A percentile compares a stretch with the other conserved stretches of the same genome.
Evolutionary conservation across 371 early-diverging fungal species (phyloP).

Genomic region (Mucor sp.): DNA sequence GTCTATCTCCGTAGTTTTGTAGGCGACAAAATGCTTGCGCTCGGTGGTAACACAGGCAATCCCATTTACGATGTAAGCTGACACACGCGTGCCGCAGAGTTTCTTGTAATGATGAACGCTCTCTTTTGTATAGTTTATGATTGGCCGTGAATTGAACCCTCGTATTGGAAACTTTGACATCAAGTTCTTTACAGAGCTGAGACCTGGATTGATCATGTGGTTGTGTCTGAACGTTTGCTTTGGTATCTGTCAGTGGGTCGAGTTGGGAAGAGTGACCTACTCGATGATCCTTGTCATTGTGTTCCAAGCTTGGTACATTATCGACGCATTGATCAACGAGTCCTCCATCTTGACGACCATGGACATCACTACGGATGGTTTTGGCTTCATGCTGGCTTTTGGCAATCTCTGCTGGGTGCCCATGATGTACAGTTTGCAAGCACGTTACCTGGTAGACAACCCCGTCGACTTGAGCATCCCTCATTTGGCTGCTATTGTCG

Average conservation of each 20-base stretch:
- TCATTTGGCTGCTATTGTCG: constrained; percentile 49
- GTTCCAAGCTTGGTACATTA: constrained; percentile 82
- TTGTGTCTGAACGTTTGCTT: constrained; percentile 72
- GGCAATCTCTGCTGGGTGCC: constrained; percentile 93
- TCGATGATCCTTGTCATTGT: constrained; percentile 75
- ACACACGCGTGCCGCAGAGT: not conserved
- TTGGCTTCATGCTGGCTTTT: constrained; percentile 92
- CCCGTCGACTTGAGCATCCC: constrained; percentile 57
- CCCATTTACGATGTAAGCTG: constrained; percentile 78
- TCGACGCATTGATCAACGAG: constrained; percentile 86
- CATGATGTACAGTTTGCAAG: constrained; percentile 86
- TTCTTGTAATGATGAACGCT: not conserved
- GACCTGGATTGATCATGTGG: constrained; percentile 90
- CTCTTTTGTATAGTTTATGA: constrained; percentile 63
- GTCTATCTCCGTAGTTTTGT: constrained; percentile 83
- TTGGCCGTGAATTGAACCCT: constrained; percentile 90
- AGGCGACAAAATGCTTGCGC: constrained; percentile 66
- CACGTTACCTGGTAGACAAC: constrained; percentile 78
- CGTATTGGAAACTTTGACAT: constrained; percentile 82
- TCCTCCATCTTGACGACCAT: constrained; percentile 88
- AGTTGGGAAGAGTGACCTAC: constrained; percentile 69
- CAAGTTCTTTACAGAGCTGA: constrained; percentile 91
- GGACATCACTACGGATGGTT: constrained; percentile 94
- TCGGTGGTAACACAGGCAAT: constrained; percentile 92
- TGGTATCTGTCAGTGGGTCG: constrained; percentile 76